phyloP scores from a whole-genome alignment of 768 basidiomycete species.

The Podaxis sp. region DNA sequence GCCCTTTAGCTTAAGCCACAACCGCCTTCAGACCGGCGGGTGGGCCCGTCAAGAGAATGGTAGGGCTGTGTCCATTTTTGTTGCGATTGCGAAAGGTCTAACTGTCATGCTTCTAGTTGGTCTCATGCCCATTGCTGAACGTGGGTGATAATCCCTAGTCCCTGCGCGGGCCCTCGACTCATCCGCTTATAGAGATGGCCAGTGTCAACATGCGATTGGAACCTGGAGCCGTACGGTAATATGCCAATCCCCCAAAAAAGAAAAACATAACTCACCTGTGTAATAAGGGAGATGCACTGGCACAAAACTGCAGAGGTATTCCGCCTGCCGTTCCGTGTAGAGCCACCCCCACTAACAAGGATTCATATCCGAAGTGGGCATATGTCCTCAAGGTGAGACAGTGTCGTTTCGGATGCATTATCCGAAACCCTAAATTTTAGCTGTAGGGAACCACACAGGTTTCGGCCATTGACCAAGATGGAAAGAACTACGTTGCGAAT shows the following conservation, averaged over 20 bases:
- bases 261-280: neutral
- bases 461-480: conserved; percentile 45
- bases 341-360: conserved; percentile 2
- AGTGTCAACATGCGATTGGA: conserved; percentile 54
- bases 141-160: conserved; percentile 24
- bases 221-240: conserved; percentile 47
- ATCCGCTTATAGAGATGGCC: conserved; percentile 31
- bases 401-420: neutral
- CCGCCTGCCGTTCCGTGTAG: neutral
- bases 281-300: conserved; percentile 54
- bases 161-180: neutral
- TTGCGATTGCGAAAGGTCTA: neutral
- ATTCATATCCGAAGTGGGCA: conserved; percentile 40
- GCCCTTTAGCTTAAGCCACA: conserved; percentile 56
- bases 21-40: conserved; percentile 56
- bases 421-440: neutral
- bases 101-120: conserved; percentile 30
- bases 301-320: conserved; percentile 47
- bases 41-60: conserved; percentile 61
- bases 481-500: conserved; percentile 49
- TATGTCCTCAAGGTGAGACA: conserved; percentile 43
- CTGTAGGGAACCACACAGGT: conserved; percentile 47
- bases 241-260: neutral
- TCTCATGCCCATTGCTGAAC: conserved; percentile 49
- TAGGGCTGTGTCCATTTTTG: conserved; percentile 20